A percentile compares a stretch with the other conserved stretches of the same genome.
phyloP scores from a whole-genome alignment of 73 alveolate species.

The Paramecium sexaurelia region DNA sequence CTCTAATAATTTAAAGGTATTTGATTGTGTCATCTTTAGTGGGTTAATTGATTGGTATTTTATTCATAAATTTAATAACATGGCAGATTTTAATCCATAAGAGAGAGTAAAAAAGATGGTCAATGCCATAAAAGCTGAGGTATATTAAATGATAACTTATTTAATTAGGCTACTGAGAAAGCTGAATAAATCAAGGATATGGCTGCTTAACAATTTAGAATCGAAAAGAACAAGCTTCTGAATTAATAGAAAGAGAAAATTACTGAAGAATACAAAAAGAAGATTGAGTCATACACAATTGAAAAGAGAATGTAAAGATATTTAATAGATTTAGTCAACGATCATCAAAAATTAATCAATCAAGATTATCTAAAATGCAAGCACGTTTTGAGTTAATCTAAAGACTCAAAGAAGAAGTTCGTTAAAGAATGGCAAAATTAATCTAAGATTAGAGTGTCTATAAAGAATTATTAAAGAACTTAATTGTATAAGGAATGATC shows the following conservation, averaged over 20 bases:
- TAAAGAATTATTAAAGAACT: constrained; percentile 79
- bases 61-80: constrained; percentile 23
- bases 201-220: constrained; percentile 66
- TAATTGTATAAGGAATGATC: constrained; percentile 81
- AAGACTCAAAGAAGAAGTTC: constrained; percentile 70
- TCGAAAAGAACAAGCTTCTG: constrained; percentile 59
- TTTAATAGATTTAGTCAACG: constrained; percentile 60
- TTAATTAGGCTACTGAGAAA: constrained; percentile 56
- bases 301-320: constrained; percentile 60
- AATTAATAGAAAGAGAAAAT: constrained; percentile 65
- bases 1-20: neutral
- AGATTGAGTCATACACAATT: constrained; percentile 55
- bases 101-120: constrained; percentile 70
- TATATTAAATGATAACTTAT: neutral
- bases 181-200: constrained; percentile 66
- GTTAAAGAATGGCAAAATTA: constrained; percentile 50
- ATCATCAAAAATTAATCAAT: constrained; percentile 76
- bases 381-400: constrained; percentile 78
- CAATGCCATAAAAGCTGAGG: constrained; percentile 67
- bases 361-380: constrained; percentile 80
- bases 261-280: constrained; percentile 65
- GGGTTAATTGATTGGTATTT: neutral
- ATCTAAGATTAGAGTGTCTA: constrained; percentile 75
- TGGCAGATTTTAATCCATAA: constrained; percentile 70
- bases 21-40: neutral